Evolutionary conservation across 1,284 basidiomycete species (phyloP), one percentile per base, ranked within the genome.

Genomic region (Schizopora paradoxa): DNA sequence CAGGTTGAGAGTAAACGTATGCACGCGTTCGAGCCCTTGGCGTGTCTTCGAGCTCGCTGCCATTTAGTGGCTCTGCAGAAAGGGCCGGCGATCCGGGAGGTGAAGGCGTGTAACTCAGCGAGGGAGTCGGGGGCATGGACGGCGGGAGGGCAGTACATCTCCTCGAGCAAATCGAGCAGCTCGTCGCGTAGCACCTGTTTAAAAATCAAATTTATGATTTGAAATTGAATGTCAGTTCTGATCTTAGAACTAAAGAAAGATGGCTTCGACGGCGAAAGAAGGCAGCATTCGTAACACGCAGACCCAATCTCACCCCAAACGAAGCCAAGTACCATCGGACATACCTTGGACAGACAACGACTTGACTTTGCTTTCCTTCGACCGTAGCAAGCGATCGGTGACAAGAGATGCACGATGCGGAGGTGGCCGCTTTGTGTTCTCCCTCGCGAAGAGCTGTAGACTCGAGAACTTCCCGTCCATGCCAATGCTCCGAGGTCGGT

Each of bases 151-250:
- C 53, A 22, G 57, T 58, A 47, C 64, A 66, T 6, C 56, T 63
- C 34, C 63, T 51, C 14, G 62, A 57, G 47, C 64, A 66, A 29
- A 66, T 60, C 6, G 54, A 36, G 45, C 64, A 66, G 8, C 59
- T 63, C 33, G 58, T 48, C 4, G 57, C 54, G 4, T 53, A 49
- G 48, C 64, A 66, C 26, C 64, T 65, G 37, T 5, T 11, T n/a
- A 32, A 22, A 10, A 39, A 16, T 32, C 16, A 40, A 16, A 13
- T 27, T 34, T 13, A 19, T 29, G 27, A 14, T 27, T 26, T 7
- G 23, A 14, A 16, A 34, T 7, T 37, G 18, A 14, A 37, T 27
- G 25, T 25, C 23, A 16, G 13, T 36, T 21, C 7, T 8, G 16
- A 16, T 7, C 10, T 5, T 27, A 14, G 22, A 22, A 25, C 26